phyloP scores from a whole-genome alignment of 768 basidiomycete species.

The Rhodosporidiobolus odoratus region DNA sequence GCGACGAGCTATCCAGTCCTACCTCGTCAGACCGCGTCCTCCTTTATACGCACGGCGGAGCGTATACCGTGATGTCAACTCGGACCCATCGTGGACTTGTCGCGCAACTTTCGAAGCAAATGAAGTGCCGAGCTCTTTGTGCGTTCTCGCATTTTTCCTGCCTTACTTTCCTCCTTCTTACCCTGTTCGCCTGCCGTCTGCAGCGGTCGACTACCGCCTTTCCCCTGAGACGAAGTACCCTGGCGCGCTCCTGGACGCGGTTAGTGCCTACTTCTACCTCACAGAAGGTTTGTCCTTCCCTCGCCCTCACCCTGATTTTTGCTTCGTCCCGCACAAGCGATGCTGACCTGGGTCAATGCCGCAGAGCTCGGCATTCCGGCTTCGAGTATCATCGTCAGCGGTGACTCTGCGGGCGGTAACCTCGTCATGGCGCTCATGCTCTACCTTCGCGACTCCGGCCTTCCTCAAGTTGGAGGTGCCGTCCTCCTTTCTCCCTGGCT shows the following conservation, averaged over 20 bases:
- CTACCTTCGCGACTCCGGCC: constrained; percentile 81
- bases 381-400: constrained; percentile 72
- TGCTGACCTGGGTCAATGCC: too few relatives aligned
- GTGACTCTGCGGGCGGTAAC: constrained; percentile 90
- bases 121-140: constrained; percentile 72
- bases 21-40: constrained; percentile 62
- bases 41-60: constrained; percentile 87
- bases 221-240: constrained; percentile 92
- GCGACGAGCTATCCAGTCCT: neutral
- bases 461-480: constrained; percentile 75
- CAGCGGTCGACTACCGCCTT: constrained; percentile 85
- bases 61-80: constrained; percentile 82
- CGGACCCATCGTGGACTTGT: constrained; percentile 79
- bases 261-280: constrained; percentile 75
- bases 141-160: neutral
- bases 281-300: constrained; percentile 78
- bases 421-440: constrained; percentile 73
- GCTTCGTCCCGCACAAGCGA: neutral
- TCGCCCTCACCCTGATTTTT: too few relatives aligned
- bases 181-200: neutral
- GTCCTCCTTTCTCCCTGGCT: constrained; percentile 63
- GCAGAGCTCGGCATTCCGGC: constrained; percentile 26
- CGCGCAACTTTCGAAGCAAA: constrained; percentile 76
- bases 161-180: neutral
- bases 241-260: constrained; percentile 75